Percentiles rank a stretch among this genome's conserved stretches.
These are phyloP conservation scores for Penicillium paneum DNA, from an alignment of 2,329 filamentous ascomycete genomes.

Conservation along the genomic window DNA sequence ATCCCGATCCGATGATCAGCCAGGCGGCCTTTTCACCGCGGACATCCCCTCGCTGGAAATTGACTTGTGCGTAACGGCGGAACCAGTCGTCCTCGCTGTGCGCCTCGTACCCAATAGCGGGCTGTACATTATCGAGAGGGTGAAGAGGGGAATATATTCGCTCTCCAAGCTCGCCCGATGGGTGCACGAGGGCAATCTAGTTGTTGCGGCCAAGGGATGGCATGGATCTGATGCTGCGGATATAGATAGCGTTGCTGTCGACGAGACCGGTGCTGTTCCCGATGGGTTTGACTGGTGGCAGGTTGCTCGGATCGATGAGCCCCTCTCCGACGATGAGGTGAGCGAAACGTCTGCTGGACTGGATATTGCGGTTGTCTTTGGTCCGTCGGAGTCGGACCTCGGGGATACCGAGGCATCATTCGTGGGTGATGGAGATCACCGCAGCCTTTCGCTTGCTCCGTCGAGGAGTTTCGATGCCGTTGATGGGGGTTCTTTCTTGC, in stretches of 20 bases:
- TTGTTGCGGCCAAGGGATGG: conserved; percentile 38
- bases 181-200: conserved; percentile 39
- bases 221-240: conserved; percentile 8
- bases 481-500: conserved; percentile 1
- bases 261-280: not conserved
- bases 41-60: conserved; percentile 38
- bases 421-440: conserved; percentile 19
- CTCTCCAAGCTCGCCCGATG: conserved; percentile 34
- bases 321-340: conserved; percentile 18
- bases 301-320: conserved; percentile 33
- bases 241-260: conserved; percentile 2
- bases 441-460: conserved; percentile 15
- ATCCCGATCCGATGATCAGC: conserved; percentile 27
- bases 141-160: conserved; percentile 42
- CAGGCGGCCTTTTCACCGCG: conserved; percentile 38
- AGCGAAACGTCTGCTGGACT: conserved; percentile 23
- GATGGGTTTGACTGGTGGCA: conserved; percentile 35
- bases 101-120: conserved; percentile 30
- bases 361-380: conserved; percentile 34
- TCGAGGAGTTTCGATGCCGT: not conserved
- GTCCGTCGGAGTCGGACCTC: conserved; percentile 8
- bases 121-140: conserved; percentile 40
- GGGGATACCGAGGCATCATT: conserved; percentile 14
- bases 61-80: conserved; percentile 20
- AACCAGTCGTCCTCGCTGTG: conserved; percentile 34